A percentile compares a stretch with the other conserved stretches of the same genome.
Evolutionary conservation across 139 green algal genomes (phyloP).

Genomic region (Pleodorina starrii): DNA sequence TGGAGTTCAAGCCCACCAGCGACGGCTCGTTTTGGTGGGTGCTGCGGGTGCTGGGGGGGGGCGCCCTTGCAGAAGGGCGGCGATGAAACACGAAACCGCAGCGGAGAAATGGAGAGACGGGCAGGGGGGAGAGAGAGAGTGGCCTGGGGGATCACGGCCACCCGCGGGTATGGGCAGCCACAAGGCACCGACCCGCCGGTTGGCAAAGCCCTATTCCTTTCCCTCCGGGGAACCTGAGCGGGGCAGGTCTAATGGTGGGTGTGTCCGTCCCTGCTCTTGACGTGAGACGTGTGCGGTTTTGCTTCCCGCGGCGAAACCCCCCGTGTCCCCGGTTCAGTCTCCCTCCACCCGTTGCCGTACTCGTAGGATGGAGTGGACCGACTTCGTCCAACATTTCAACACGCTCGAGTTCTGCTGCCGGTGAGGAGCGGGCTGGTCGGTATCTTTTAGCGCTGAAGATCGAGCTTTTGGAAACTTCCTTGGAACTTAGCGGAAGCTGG

Average conservation of each 20-base stretch:
- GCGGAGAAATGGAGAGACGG: not conserved
- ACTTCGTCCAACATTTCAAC: constrained; percentile 40
- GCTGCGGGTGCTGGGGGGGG: not conserved
- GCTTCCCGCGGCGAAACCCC: not conserved
- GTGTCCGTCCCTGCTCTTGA: not conserved
- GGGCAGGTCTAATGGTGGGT: not conserved
- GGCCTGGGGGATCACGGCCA: not conserved
- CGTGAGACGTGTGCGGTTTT: not conserved
- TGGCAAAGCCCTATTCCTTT: not conserved
- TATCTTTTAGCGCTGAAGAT: not conserved
- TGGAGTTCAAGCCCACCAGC: constrained; percentile 36
- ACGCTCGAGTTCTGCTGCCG: constrained; percentile 45
- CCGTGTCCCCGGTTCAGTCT: not conserved
- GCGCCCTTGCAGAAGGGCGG: no score
- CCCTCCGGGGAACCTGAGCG: not conserved
- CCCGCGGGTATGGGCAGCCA: no score
- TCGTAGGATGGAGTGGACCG: constrained; percentile 9
- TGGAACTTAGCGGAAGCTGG: not conserved
- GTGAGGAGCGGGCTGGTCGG: not conserved
- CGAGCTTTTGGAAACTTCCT: not conserved
- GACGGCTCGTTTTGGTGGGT: constrained; percentile 30
- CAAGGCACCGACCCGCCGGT: not conserved
- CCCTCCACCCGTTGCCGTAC: not conserved
- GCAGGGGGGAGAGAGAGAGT: not conserved
- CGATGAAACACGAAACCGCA: no score